A percentile compares a stretch with the other conserved stretches of the same genome.
These are phyloP conservation scores for Arachnopeziza araneosa DNA, from an alignment of 2,329 filamentous ascomycete genomes.

Conservation along the genomic window DNA sequence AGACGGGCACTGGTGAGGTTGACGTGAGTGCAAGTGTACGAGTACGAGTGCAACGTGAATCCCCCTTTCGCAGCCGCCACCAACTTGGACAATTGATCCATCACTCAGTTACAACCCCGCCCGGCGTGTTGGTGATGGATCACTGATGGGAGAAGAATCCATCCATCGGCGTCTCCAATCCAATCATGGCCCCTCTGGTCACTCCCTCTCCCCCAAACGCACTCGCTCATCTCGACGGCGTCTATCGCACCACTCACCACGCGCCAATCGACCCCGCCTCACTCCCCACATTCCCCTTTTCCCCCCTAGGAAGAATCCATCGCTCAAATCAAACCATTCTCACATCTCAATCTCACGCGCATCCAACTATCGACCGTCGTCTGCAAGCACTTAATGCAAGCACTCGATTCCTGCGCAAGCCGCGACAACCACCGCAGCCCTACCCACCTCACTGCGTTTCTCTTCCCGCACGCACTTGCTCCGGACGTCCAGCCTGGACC, in stretches of 20 bases:
- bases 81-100: too few species aligned
- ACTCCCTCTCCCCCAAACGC: neutral
- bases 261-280: neutral
- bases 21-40: too few species aligned
- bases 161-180: neutral
- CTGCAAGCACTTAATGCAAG: too few species aligned
- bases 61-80: too few species aligned
- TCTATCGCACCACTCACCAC: neutral
- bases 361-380: neutral
- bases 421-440: neutral
- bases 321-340: too few species aligned
- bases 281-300: neutral
- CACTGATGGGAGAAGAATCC: too few species aligned
- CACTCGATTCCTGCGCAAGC: neutral
- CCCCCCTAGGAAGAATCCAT: neutral
- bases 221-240: neutral
- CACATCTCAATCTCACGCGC: neutral
- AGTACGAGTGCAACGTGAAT: too few species aligned
- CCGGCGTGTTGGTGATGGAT: too few species aligned
- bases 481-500: too few species aligned
- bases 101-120: too few species aligned
- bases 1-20: too few species aligned
- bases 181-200: neutral
- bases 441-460: neutral
- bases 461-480: neutral